Evolutionary conservation across 495 filamentous ascomycete species (phyloP).

Genomic region (Aspergillus taichungensis): DNA sequence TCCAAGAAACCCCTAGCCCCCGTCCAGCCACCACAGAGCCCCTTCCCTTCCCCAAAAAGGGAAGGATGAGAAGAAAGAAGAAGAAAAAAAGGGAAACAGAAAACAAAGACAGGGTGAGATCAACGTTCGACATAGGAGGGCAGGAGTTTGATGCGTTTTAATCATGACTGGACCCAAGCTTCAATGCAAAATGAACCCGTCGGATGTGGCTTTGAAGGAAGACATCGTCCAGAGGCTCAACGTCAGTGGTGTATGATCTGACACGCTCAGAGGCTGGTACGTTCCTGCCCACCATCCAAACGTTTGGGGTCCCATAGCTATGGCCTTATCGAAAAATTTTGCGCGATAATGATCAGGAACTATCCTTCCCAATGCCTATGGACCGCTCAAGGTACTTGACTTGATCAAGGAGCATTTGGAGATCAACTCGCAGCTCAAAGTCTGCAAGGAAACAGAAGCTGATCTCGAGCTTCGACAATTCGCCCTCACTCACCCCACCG

Average conservation of each 20-base stretch:
- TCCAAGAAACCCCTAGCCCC: no score
- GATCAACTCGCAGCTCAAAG: slow-evolving; percentile 69
- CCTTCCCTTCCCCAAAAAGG: not conserved
- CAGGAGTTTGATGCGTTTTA: not conserved
- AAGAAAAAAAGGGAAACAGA: not conserved
- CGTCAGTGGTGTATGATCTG: not conserved
- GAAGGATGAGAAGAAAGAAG: not conserved
- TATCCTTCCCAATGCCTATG: not conserved
- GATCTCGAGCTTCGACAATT: slow-evolving; percentile 78
- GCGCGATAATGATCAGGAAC: no score
- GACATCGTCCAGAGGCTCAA: no score
- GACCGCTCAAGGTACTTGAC: slow-evolving; percentile 15
- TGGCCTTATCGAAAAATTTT: no score
- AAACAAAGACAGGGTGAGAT: not conserved
- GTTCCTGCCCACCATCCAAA: no score
- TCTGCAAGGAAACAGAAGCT: slow-evolving; percentile 80
- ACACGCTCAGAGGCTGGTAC: not conserved
- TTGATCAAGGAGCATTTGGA: slow-evolving; percentile 48
- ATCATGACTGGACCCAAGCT: not conserved
- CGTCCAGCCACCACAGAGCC: not conserved
- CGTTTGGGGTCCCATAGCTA: no score
- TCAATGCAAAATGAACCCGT: not conserved
- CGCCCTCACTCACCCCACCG: slow-evolving; percentile 72
- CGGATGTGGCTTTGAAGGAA: no score
- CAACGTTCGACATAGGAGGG: not conserved